Conservation (phyloP, 2,329 filamentous ascomycete genomes). For the Clonostachys rosea region DNA sequence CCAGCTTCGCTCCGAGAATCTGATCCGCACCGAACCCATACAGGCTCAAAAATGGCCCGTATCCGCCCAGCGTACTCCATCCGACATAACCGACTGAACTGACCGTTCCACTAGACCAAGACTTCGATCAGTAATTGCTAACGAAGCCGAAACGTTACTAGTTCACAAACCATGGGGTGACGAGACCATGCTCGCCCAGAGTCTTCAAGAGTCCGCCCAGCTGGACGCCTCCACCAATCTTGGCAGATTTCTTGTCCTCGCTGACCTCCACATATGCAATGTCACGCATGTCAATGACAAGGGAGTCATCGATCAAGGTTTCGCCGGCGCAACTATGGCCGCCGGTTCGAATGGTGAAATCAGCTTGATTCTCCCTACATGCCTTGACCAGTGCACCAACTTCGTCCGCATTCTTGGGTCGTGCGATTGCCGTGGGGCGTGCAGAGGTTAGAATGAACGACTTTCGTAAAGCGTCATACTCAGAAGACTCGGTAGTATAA, state of each 20-base stretch:
- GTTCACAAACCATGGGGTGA: not conserved
- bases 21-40: slow-evolving; percentile 28
- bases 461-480: not conserved
- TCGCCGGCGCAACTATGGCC: not conserved
- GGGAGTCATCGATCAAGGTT: not conserved
- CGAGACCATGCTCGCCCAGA: slow-evolving; percentile 1
- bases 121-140: no score
- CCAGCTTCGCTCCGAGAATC: slow-evolving; percentile 21
- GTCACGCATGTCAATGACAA: slow-evolving; percentile 2
- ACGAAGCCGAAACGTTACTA: no score
- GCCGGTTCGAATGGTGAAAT: not conserved
- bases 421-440: not conserved
- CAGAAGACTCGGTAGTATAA: not conserved
- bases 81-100: slow-evolving; percentile 21
- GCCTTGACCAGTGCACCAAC: not conserved
- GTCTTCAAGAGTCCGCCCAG: slow-evolving; percentile 15
- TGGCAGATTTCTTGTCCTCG: slow-evolving; percentile 2
- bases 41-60: slow-evolving; percentile 17
- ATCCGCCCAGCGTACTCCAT: slow-evolving; percentile 27
- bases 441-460: not conserved
- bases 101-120: not conserved
- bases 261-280: not conserved
- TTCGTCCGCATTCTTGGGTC: not conserved
- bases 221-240: slow-evolving; percentile 9
- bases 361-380: not conserved